These are phyloP conservation scores for Pichia kluyveri DNA, from an alignment of 805 yeast genomes.

Conservation along the genomic window DNA sequence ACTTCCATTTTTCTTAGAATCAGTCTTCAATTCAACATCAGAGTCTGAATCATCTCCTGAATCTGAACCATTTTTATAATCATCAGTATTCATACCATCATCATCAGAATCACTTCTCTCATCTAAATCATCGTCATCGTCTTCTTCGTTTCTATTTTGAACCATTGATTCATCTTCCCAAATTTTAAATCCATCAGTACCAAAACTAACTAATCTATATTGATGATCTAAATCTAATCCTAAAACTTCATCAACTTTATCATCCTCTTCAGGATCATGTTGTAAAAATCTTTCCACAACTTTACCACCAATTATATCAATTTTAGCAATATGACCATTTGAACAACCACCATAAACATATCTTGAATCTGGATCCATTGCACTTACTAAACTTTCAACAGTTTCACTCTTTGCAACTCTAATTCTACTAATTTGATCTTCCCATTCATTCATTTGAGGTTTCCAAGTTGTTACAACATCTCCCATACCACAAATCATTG, in stretches of 20 bases:
- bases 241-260: slow-evolving; percentile 63
- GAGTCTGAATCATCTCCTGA: neutral
- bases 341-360: slow-evolving; percentile 74
- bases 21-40: neutral
- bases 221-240: slow-evolving; percentile 71
- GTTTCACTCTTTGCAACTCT: slow-evolving; percentile 54
- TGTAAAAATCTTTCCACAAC: slow-evolving; percentile 61
- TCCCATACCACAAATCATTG: slow-evolving; percentile 71
- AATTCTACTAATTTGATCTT: slow-evolving; percentile 74
- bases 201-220: slow-evolving; percentile 72
- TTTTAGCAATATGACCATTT: slow-evolving; percentile 61
- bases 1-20: neutral
- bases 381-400: slow-evolving; percentile 59
- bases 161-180: slow-evolving; percentile 43
- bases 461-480: slow-evolving; percentile 84
- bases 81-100: slow-evolving; percentile 7
- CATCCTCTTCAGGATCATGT: slow-evolving; percentile 59
- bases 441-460: slow-evolving; percentile 53
- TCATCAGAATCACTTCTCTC: slow-evolving; percentile 10
- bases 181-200: slow-evolving; percentile 71
- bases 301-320: slow-evolving; percentile 56
- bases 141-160: slow-evolving; percentile 21
- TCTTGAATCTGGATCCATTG: slow-evolving; percentile 43
- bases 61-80: slow-evolving; percentile 3
- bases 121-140: slow-evolving; percentile 17